A percentile compares a stretch with the other conserved stretches of the same genome.
phyloP scores from a whole-genome alignment of 805 yeast species.

The Maudiozyma turicensis region DNA sequence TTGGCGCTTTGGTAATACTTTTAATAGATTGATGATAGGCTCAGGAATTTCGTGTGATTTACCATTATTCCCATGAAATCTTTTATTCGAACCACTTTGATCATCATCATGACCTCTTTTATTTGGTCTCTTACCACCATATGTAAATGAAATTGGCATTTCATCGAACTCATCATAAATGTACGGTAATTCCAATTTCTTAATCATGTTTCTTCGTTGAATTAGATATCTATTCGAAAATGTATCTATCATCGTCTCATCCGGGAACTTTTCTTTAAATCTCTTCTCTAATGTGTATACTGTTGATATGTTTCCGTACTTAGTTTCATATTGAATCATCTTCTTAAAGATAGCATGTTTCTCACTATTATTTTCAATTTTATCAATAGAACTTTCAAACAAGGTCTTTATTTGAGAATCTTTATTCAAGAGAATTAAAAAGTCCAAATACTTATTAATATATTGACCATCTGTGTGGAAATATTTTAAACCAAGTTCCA shows the following conservation, averaged over 20 bases:
- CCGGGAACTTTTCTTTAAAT: conserved; percentile 56
- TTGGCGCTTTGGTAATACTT: conserved; percentile 27
- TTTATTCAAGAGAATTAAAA: conserved; percentile 56
- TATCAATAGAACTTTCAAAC: conserved; percentile 67
- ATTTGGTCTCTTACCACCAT: not conserved
- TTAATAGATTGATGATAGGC: conserved; percentile 20
- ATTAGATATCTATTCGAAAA: conserved; percentile 32
- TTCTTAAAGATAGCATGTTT: conserved; percentile 42
- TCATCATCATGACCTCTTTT: conserved; percentile 2
- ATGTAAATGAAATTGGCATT: not conserved
- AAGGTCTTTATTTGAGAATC: conserved; percentile 69
- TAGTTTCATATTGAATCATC: conserved; percentile 59
- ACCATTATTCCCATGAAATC: not conserved
- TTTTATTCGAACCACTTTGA: conserved; percentile 6
- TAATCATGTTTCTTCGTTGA: conserved; percentile 27
- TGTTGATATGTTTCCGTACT: conserved; percentile 59
- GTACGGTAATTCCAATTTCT: conserved; percentile 30
- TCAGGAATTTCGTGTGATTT: conserved; percentile 12
- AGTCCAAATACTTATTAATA: conserved; percentile 60
- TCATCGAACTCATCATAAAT: conserved; percentile 5
- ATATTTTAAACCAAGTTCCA: conserved; percentile 66
- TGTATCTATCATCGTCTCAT: conserved; percentile 32
- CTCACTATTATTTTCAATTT: conserved; percentile 26
- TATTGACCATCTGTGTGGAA: conserved; percentile 48
- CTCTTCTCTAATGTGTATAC: conserved; percentile 58